Conservation (phyloP, 768 basidiomycete genomes). For the Panaeolus cyanescens region DNA sequence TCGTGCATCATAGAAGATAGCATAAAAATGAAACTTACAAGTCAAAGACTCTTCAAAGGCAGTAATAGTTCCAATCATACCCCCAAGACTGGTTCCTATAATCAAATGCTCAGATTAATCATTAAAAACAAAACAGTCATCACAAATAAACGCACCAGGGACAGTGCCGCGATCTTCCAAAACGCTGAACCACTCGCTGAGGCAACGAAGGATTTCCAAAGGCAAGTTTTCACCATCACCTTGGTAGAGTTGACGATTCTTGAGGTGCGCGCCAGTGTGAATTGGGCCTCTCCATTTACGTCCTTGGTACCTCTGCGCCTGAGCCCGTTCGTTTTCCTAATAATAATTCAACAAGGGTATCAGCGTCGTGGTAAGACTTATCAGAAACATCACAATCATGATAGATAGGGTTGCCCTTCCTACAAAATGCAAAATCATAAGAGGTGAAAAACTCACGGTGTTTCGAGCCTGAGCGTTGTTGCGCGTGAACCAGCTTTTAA, state of each 20-base stretch:
- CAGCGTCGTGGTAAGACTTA: background rate
- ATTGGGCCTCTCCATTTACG: slow-evolving; percentile 41
- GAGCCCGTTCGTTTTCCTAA: slow-evolving; percentile 11
- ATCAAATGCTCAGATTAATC: background rate
- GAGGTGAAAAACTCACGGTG: background rate
- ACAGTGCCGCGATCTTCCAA: slow-evolving; percentile 62
- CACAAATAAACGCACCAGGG: slow-evolving; percentile 40
- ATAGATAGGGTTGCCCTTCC: slow-evolving; percentile 15
- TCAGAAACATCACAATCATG: slow-evolving; percentile 12
- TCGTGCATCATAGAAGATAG: background rate
- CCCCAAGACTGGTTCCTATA: slow-evolving; percentile 50
- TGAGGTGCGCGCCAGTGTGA: slow-evolving; percentile 28
- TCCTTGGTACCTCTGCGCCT: slow-evolving; percentile 12
- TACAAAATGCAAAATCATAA: slow-evolving; percentile 7
- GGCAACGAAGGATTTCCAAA: slow-evolving; percentile 51
- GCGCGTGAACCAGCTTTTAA: slow-evolving; percentile 20
- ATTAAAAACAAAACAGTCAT: background rate
- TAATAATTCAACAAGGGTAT: background rate
- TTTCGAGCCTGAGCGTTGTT: background rate
- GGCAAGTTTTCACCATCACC: slow-evolving; percentile 58
- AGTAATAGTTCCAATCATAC: slow-evolving; percentile 49
- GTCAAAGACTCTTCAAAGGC: slow-evolving; percentile 55
- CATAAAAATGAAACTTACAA: slow-evolving; percentile 29
- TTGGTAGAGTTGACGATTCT: slow-evolving; percentile 36
- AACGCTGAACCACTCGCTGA: slow-evolving; percentile 61